Percentiles rank a stretch among this genome's conserved stretches.
phyloP scores from a whole-genome alignment of 139 green algal genomes.

The Tetradesmus lagerheimii region DNA sequence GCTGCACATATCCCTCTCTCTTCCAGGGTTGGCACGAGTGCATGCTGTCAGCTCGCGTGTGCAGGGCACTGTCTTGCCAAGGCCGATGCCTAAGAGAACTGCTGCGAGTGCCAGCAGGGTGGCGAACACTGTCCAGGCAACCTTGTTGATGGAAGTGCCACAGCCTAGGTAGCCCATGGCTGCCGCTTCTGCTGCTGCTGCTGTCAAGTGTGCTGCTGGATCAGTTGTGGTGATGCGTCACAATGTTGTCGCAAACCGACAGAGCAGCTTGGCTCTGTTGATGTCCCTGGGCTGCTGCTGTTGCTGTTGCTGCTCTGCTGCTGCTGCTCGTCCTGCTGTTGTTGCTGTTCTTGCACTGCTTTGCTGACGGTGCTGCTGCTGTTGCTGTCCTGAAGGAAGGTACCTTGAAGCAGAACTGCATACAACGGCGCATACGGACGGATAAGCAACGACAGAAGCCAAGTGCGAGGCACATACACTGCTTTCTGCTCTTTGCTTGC shows the following conservation, averaged over 20 bases:
- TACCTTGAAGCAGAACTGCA: no score
- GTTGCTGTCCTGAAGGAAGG: no score
- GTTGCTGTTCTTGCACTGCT: no score
- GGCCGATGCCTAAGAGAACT: background rate
- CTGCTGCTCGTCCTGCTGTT: background rate
- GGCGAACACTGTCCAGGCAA: background rate
- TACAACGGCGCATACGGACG: no score
- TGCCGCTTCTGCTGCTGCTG: background rate
- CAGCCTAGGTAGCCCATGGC: constrained; percentile 39
- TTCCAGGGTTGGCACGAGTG: background rate
- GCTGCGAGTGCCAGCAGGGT: background rate
- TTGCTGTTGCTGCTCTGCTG: background rate
- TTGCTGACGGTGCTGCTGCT: background rate
- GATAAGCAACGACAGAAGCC: no score
- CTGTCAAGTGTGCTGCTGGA: background rate
- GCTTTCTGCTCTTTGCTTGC: no score
- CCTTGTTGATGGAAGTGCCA: constrained; percentile 14
- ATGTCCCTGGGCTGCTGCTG: background rate
- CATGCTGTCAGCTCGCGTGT: background rate
- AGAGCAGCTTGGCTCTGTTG: no score
- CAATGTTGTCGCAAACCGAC: no score
- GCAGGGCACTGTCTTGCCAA: background rate
- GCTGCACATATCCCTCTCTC: background rate
- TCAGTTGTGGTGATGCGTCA: background rate
- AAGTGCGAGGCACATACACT: no score